Evolutionary conservation across 352 stramenopile species (phyloP), one percentile per base, ranked within the genome.

Genomic region (Stephanocyclus meneghinianus): DNA sequence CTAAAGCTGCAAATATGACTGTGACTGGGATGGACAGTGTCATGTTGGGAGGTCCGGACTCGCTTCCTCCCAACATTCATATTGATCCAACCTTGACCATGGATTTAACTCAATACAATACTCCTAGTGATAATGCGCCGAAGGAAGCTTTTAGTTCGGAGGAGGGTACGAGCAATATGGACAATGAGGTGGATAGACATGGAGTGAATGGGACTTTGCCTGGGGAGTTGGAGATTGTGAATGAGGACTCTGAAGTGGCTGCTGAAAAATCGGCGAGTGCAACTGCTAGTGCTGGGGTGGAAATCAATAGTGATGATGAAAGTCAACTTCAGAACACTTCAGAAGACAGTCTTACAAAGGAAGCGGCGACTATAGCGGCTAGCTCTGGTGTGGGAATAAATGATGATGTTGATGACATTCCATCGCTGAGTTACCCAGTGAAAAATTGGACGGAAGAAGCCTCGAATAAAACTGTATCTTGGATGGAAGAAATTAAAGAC

Each of bases 101-200:
- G 68, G 68, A 76, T 69, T 76, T 60, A 56, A 76, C 68, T 18
- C 63, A 63, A 13, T 62, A 69, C 29, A 69, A 76, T 76, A 26
- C 42, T 47, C 66, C 66, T 29, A 50, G 42, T 8, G 26, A 10
- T 18, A 51, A 32, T 26, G 65, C 40, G 9, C 30, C 26, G 7
- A 64, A 74, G 29, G 56, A 55, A 35, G 15, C 21, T 32, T 42
- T 42, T 21, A 57, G 59, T 53, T n/a, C 15, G 3, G 18, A 6
- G 18, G 47, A 26, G 47, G 59, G 11, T 7, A n/a, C 35, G 10
- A 51, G 15, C 6, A 35, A 51, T 51, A 66, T 48, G 53, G 53
- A 62, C 21, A 62, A 42, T 62, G 53, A 18, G 29, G 26, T 42
- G 16, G 53, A 62, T 62, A 40, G 53, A 18, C 53, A 62, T 62